Evolutionary conservation across 2,329 filamentous ascomycete species (phyloP).

Genomic region (Ophiostoma populinum): DNA sequence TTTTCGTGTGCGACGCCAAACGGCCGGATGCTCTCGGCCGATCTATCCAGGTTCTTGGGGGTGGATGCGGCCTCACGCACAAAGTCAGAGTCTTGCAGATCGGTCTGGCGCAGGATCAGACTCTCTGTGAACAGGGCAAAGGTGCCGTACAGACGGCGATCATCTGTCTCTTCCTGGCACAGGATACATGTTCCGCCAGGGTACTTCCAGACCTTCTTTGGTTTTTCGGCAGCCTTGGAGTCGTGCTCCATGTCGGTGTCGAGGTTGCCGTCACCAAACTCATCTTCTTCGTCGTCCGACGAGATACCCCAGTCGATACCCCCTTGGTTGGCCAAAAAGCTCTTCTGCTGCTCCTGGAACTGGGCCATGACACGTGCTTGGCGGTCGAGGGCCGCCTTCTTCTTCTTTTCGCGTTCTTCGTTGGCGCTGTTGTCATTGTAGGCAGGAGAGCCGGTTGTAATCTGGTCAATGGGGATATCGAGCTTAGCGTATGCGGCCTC

Average conservation of each 20-base stretch:
- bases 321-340: slow-evolving; percentile 79
- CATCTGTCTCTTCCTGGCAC: slow-evolving; percentile 90
- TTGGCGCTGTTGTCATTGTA: slow-evolving; percentile 39
- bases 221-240: slow-evolving; percentile 37
- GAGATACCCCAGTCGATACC: slow-evolving; percentile 76
- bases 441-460: slow-evolving; percentile 71
- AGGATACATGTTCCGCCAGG: slow-evolving; percentile 86
- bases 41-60: slow-evolving; percentile 67
- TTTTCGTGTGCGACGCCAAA: slow-evolving; percentile 89
- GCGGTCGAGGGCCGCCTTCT: slow-evolving; percentile 73
- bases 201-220: slow-evolving; percentile 72
- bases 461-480: slow-evolving; percentile 55
- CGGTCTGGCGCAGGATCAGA: slow-evolving; percentile 70
- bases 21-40: slow-evolving; percentile 66
- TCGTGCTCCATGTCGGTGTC: background rate
- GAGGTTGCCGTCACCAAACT: slow-evolving; percentile 1
- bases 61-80: slow-evolving; percentile 67
- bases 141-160: slow-evolving; percentile 75
- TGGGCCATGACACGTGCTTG: slow-evolving; percentile 94
- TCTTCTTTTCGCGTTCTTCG: slow-evolving; percentile 67
- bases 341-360: slow-evolving; percentile 94
- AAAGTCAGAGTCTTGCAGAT: slow-evolving; percentile 65
- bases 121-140: slow-evolving; percentile 84
- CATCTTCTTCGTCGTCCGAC: slow-evolving; percentile 53
- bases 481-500: slow-evolving; percentile 46